Evolutionary conservation across 1,284 basidiomycete species (phyloP).

Genomic region (Takashimella koratensis): DNA sequence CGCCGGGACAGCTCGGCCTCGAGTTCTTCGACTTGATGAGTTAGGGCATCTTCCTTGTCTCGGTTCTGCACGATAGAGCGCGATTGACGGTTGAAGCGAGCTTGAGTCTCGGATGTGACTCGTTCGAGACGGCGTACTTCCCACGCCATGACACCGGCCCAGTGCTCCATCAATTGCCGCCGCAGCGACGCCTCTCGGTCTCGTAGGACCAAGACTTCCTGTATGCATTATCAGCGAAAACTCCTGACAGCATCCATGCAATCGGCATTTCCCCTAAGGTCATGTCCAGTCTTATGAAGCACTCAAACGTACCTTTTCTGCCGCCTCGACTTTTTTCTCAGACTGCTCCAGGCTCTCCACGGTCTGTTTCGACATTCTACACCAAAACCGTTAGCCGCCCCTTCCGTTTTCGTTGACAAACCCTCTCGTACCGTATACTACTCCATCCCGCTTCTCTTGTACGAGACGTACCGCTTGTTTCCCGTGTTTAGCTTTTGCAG

Average conservation of each 20-base stretch:
- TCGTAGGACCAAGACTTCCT: slow-evolving; percentile 47
- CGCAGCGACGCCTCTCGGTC: slow-evolving; percentile 43
- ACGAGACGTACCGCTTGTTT: slow-evolving; percentile 42
- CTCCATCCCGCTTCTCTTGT: too few relatives aligned
- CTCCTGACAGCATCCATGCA: too few relatives aligned
- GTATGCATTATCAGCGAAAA: too few relatives aligned
- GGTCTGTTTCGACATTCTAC: slow-evolving; percentile 47
- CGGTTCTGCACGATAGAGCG: slow-evolving; percentile 16
- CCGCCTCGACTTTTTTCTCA: slow-evolving; percentile 46
- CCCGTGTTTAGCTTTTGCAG: slow-evolving; percentile 46
- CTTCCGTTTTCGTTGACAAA: too few relatives aligned
- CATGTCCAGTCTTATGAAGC: background rate
- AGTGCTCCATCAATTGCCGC: slow-evolving; percentile 48
- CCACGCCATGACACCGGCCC: slow-evolving; percentile 49
- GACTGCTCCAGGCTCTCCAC: slow-evolving; percentile 47
- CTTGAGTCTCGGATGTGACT: slow-evolving; percentile 23
- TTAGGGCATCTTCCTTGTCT: slow-evolving; percentile 27
- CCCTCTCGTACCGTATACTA: too few relatives aligned
- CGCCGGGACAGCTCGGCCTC: slow-evolving; percentile 20
- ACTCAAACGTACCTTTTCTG: slow-evolving; percentile 43
- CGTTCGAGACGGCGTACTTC: slow-evolving; percentile 46
- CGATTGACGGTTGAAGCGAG: slow-evolving; percentile 22
- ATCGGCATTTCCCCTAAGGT: too few relatives aligned
- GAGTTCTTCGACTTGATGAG: slow-evolving; percentile 13
- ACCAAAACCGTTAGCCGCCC: too few relatives aligned